A percentile compares a stretch with the other conserved stretches of the same genome.
Conservation (phyloP, 2,329 filamentous ascomycete species). For the Colletotrichum tamarilloi region DNA sequence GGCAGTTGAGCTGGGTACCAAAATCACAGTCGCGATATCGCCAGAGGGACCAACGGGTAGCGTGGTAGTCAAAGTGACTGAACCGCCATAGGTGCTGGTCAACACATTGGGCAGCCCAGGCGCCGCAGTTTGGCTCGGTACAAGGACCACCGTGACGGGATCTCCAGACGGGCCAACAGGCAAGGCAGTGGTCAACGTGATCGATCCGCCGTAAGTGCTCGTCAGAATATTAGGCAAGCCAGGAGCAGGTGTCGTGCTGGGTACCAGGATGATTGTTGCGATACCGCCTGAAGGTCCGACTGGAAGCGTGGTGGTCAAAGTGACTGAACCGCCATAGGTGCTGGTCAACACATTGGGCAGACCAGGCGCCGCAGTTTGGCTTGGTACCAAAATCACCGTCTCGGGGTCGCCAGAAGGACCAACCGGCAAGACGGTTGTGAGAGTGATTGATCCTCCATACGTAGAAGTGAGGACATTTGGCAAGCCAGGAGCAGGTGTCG, state of each 20-base stretch:
- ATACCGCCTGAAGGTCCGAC: neutral
- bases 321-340: slow-evolving; percentile 17
- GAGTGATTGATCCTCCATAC: neutral
- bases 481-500: neutral
- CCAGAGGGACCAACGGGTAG: neutral
- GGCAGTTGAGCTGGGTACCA: neutral
- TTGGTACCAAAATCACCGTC: slow-evolving; percentile 2
- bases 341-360: slow-evolving; percentile 10
- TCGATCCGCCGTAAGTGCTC: neutral
- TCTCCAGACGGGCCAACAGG: neutral
- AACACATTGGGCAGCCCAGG: neutral
- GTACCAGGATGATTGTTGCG: neutral
- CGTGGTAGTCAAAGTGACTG: neutral
- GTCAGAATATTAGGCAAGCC: neutral
- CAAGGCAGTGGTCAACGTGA: neutral
- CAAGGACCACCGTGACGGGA: neutral
- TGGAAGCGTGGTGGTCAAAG: neutral
- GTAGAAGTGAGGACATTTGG: neutral
- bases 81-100: slow-evolving; percentile 3
- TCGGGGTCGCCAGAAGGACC: neutral
- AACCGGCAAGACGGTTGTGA: neutral
- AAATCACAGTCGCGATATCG: neutral
- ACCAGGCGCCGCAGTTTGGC: neutral
- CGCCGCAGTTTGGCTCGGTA: neutral
- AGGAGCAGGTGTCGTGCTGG: neutral